phyloP scores from a whole-genome alignment of 2,329 filamentous ascomycete species.

The Pyrenophora seminiperda region DNA sequence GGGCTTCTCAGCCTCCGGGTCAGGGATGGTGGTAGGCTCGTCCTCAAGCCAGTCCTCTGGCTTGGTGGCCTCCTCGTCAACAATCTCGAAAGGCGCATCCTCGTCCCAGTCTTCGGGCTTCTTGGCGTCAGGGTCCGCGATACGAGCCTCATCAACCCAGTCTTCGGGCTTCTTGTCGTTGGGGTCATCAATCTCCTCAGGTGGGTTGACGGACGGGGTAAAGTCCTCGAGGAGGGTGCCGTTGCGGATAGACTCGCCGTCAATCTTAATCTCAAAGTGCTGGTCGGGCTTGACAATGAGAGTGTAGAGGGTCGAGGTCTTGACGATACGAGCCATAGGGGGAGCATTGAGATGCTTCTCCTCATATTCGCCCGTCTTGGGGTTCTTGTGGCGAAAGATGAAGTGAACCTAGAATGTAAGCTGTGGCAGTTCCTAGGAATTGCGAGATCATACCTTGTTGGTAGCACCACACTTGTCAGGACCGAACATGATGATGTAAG shows the following conservation, averaged over 20 bases:
- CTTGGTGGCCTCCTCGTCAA: conserved; percentile 88
- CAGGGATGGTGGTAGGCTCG: conserved; percentile 80
- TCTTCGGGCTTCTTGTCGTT: conserved; percentile 92
- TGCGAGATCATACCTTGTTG: conserved; percentile 76
- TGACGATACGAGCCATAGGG: conserved; percentile 84
- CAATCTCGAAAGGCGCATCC: conserved; percentile 94
- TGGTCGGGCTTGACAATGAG: conserved; percentile 96
- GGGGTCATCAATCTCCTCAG: conserved; percentile 90
- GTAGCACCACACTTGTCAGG: conserved; percentile 98
- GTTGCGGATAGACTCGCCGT: conserved; percentile 85
- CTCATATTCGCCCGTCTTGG: conserved; percentile 99
- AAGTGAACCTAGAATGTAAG: conserved; percentile 67
- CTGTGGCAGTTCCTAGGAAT: conserved; percentile 5
- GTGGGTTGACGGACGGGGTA: conserved; percentile 87
- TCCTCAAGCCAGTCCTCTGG: conserved; percentile 96
- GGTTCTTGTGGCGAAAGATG: conserved; percentile 99
- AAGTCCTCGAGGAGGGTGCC: conserved; percentile 96
- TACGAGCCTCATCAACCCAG: conserved; percentile 94
- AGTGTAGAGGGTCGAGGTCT: conserved; percentile 94
- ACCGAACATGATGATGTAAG: conserved; percentile 99
- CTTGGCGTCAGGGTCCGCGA: conserved; percentile 86
- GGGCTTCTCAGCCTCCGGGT: conserved; percentile 95
- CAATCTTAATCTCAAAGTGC: conserved; percentile 89
- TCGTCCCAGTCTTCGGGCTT: conserved; percentile 99
- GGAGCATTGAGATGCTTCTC: conserved; percentile 95